Base-by-base conservation (phyloP, 352 stramenopile species). In the Pythium phragmitis region DNA sequence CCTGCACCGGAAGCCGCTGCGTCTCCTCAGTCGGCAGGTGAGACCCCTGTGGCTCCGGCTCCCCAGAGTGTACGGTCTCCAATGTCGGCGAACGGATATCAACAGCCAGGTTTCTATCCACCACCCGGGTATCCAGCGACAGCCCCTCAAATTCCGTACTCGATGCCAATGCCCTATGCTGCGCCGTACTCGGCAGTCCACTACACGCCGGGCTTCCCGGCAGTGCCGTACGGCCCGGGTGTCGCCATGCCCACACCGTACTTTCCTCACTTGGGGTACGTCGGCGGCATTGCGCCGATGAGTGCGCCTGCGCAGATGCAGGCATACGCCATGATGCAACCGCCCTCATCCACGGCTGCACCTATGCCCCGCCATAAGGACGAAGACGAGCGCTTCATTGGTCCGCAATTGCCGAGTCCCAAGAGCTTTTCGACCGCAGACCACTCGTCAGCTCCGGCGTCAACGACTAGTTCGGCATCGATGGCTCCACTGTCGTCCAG, bases 361-460 rank as follows among this genome's bases (percentile, higher is more conserved):
- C n/a, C 42, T 21, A 48, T 48, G 16, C 39, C 55, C 36, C 36
- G 8, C 36, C 36, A 13, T 41, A 41, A 7, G 17, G 45, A 42
- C 33, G 46, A 57, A 41, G 47, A 60, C 26, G 57, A 63, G 36
- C 54, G 23, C 28, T 85, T 85, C 65, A 82, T 87, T 57, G 78
- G 78, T 4, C 78, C 78, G 16, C 72, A 82, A 54, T 66, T 87
- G 3, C 78, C 78, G 7, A 73, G 54, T 8, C 52, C 51, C 17
- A 71, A 74, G 67, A 69, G 54, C 39, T 65, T 66, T 65, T 3
- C 45, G 4, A 17, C 45, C 5, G n/a, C 42, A 4, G 41, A 60
- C 17, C 45, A 33, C 16, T 9, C 45, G n/a, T 37, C 50, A 16
- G 33, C 41, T 19, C n/a, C 54, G 17, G 26, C 33, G 8, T 30